These are phyloP conservation scores for Lactuca sativa DNA, from an alignment of 129 eudicot genomes.

Conservation along the genomic window DNA sequence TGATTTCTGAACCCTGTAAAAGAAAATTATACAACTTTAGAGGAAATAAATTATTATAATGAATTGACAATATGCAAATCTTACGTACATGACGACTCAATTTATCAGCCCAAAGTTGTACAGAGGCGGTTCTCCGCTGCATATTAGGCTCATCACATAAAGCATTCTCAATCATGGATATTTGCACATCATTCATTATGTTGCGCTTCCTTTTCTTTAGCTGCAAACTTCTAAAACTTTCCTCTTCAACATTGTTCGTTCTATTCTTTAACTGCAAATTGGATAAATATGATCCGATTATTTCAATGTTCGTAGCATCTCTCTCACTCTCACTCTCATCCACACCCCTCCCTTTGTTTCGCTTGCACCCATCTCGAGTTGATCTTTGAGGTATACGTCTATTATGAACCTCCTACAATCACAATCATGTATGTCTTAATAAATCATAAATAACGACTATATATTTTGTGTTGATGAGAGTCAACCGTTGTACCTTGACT, in stretches of 20 bases:
- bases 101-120: conserved; percentile 57
- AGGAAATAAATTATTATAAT: neutral
- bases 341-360: neutral
- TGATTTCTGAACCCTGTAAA: conserved; percentile 74
- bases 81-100: conserved; percentile 62
- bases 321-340: neutral
- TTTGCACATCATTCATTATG: conserved; percentile 66
- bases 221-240: conserved; percentile 7
- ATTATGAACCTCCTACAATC: neutral
- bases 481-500: conserved; percentile 31
- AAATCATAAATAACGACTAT: too few species aligned
- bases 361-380: neutral
- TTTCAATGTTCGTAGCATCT: neutral
- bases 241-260: neutral
- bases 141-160: conserved; percentile 55
- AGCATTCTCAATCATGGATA: conserved; percentile 54
- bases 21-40: conserved; percentile 17
- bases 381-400: neutral
- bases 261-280: neutral
- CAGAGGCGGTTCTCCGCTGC: conserved; percentile 46
- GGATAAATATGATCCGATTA: neutral
- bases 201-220: conserved; percentile 61
- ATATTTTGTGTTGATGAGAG: too few species aligned
- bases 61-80: neutral
- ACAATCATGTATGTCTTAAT: neutral